Conservation (phyloP, 441 rosid genomes). For the Adansonia madagascariensis region DNA sequence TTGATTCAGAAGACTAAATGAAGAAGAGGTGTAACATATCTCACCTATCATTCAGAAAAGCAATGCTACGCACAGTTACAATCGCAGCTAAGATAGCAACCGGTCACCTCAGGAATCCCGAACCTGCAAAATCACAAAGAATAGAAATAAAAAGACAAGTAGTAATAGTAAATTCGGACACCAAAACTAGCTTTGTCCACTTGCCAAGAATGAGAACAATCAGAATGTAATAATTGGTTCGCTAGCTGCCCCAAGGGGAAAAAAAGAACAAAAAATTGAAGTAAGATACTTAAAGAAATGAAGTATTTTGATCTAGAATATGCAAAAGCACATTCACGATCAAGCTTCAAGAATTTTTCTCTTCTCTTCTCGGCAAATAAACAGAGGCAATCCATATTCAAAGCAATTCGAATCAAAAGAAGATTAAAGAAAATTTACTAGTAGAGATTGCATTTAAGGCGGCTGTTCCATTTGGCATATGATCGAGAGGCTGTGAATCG, state of each 20-base stretch:
- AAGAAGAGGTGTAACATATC: neutral
- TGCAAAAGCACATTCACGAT: neutral
- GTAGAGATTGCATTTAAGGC: slow-evolving; percentile 1
- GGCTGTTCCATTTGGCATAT: slow-evolving; percentile 7
- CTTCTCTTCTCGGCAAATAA: neutral
- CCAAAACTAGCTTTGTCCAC: neutral
- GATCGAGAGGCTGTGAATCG: neutral
- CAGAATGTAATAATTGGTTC: neutral
- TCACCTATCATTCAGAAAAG: neutral
- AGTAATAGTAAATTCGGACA: neutral
- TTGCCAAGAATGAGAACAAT: neutral
- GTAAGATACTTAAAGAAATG: neutral
- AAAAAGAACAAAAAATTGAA: neutral
- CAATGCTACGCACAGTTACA: neutral
- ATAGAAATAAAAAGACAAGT: neutral
- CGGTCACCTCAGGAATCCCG: neutral
- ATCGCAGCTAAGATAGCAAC: neutral
- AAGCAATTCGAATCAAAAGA: neutral
- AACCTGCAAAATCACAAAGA: neutral
- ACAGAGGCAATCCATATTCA: neutral
- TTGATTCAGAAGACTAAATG: too few relatives aligned
- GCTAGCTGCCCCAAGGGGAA: neutral
- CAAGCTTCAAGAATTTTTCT: neutral
- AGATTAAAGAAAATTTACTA: neutral
- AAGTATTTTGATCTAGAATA: neutral